Evolutionary conservation across 768 basidiomycete species (phyloP).

Genomic region (Suillus fuscotomentosus): DNA sequence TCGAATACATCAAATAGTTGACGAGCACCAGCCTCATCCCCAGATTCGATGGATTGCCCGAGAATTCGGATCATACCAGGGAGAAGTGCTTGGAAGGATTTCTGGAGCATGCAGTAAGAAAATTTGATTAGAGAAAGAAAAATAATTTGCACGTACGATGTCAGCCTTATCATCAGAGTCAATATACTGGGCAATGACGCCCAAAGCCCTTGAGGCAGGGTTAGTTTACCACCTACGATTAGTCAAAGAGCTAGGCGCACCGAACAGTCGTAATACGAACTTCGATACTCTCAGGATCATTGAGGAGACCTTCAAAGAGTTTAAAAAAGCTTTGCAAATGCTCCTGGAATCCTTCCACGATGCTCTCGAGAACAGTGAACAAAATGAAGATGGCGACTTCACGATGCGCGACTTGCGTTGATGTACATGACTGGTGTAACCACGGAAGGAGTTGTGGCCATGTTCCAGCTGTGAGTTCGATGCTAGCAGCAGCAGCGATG

Average conservation of each 20-base stretch:
- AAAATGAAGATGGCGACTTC: conserved; percentile 92
- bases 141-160: conserved; percentile 55
- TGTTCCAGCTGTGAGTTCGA: conserved; percentile 75
- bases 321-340: conserved; percentile 74
- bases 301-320: conserved; percentile 69
- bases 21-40: conserved; percentile 79
- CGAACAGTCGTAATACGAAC: conserved; percentile 89
- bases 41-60: conserved; percentile 74
- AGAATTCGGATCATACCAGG: conserved; percentile 89
- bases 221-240: conserved; percentile 8
- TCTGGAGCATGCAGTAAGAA: conserved; percentile 39
- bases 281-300: conserved; percentile 83
- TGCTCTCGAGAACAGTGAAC: conserved; percentile 87
- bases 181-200: conserved; percentile 91
- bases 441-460: conserved; percentile 91
- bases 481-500: conserved; percentile 86
- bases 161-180: conserved; percentile 84
- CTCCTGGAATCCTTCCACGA: conserved; percentile 86
- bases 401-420: conserved; percentile 68
- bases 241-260: conserved; percentile 34
- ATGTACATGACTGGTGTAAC: conserved; percentile 75
- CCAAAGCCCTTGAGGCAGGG: conserved; percentile 59
- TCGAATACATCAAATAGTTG: conserved; percentile 95
- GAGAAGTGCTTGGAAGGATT: conserved; percentile 83
- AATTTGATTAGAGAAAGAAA: conserved; percentile 2